A percentile compares a stretch with the other conserved stretches of the same genome.
phyloP scores from a whole-genome alignment of 768 basidiomycete species.

The Rhizopogon roseolus region DNA sequence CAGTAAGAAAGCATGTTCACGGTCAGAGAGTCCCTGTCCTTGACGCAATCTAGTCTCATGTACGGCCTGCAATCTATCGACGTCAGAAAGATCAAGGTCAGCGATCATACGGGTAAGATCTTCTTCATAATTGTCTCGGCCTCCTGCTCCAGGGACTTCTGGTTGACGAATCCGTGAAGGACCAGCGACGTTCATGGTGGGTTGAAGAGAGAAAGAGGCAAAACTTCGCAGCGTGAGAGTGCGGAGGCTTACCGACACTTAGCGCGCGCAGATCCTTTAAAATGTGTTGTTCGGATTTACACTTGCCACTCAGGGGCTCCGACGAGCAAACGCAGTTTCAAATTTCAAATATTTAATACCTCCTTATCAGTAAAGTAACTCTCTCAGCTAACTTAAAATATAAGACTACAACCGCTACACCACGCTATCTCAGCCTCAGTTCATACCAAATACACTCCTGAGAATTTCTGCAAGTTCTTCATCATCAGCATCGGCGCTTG shows the following conservation, averaged over 20 bases:
- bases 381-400: too few species aligned
- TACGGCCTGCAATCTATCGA: conserved; percentile 13
- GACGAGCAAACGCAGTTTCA: too few species aligned
- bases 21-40: conserved; percentile 15
- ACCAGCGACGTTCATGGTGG: conserved; percentile 21
- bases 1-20: conserved; percentile 19
- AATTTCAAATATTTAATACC: too few species aligned
- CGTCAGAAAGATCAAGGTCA: conserved; percentile 13
- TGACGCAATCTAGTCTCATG: conserved; percentile 1
- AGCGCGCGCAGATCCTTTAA: too few species aligned
- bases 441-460: conserved; percentile 26
- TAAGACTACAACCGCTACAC: too few species aligned
- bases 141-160: conserved; percentile 4
- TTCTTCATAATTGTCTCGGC: conserved; percentile 20
- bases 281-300: too few species aligned
- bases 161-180: conserved; percentile 12
- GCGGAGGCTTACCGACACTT: too few species aligned
- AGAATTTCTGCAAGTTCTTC: conserved; percentile 25
- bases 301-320: too few species aligned
- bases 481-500: conserved; percentile 19
- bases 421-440: background rate
- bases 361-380: too few species aligned
- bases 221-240: background rate
- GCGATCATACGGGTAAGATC: conserved; percentile 16
- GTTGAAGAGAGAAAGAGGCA: background rate